phyloP scores from a whole-genome alignment of 257 asterid species.

The Salvia hispanica region DNA sequence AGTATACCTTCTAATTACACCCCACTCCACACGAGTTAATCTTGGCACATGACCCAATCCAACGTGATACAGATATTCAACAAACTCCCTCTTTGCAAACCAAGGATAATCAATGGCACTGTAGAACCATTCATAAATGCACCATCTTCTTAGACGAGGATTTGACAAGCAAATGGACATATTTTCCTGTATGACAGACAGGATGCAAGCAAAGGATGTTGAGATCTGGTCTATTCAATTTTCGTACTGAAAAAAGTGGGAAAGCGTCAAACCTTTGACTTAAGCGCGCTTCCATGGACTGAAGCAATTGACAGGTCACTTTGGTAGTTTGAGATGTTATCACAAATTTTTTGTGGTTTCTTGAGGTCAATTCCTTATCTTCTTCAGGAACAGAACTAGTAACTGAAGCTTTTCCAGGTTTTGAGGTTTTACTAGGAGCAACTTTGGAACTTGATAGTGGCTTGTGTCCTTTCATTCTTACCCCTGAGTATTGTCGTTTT shows the following conservation, averaged over 20 bases:
- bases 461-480: slow-evolving; percentile 52
- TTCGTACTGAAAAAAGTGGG: slow-evolving; percentile 23
- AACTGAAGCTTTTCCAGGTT: slow-evolving; percentile 53
- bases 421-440: slow-evolving; percentile 51
- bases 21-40: slow-evolving; percentile 88
- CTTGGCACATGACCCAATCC: slow-evolving; percentile 86
- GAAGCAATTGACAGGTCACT: slow-evolving; percentile 37
- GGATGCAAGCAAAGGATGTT: slow-evolving; percentile 22
- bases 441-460: slow-evolving; percentile 48
- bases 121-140: slow-evolving; percentile 88
- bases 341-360: slow-evolving; percentile 47
- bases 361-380: slow-evolving; percentile 46
- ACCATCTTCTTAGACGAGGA: slow-evolving; percentile 75
- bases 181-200: slow-evolving; percentile 53
- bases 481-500: slow-evolving; percentile 49
- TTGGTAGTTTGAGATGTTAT: slow-evolving; percentile 48
- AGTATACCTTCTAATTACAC: slow-evolving; percentile 86
- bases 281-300: slow-evolving; percentile 37
- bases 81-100: slow-evolving; percentile 91
- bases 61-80: slow-evolving; percentile 78
- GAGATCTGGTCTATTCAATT: slow-evolving; percentile 17
- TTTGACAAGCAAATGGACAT: slow-evolving; percentile 63
- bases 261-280: slow-evolving; percentile 52
- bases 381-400: slow-evolving; percentile 48
- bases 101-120: slow-evolving; percentile 97